Evolutionary conservation across 345 rosid species (phyloP).

Genomic region (Citrus cavaleriei): DNA sequence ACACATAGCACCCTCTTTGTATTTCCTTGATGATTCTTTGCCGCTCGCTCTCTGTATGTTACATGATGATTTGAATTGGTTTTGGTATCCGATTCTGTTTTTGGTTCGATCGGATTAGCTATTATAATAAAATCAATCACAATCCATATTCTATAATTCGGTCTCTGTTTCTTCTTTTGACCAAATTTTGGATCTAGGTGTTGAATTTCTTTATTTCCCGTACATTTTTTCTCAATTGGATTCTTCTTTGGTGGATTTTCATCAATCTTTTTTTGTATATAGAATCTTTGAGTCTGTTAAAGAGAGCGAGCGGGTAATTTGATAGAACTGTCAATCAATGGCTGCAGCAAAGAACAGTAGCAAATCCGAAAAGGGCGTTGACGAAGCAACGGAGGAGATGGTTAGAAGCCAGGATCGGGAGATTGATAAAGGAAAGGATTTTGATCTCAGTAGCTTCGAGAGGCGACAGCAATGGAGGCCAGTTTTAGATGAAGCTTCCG

Average conservation of each 20-base stretch:
- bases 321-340: constrained; percentile 18
- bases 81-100: constrained; percentile 48
- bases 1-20: neutral
- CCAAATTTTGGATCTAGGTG: constrained; percentile 28
- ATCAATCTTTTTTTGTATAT: neutral
- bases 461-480: constrained; percentile 48
- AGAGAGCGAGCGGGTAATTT: constrained; percentile 35
- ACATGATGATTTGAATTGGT: constrained; percentile 11
- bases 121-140: constrained; percentile 15
- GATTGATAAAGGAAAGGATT: constrained; percentile 35
- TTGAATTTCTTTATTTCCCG: neutral
- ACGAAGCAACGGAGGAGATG: constrained; percentile 31
- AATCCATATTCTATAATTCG: constrained; percentile 24
- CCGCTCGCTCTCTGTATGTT: constrained; percentile 32
- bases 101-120: constrained; percentile 32
- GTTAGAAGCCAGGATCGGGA: constrained; percentile 30
- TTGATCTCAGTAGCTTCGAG: constrained; percentile 26
- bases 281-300: neutral
- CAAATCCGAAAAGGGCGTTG: constrained; percentile 43
- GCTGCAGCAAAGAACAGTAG: constrained; percentile 46
- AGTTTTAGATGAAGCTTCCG: constrained; percentile 51
- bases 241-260: neutral
- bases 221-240: neutral
- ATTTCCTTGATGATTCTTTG: neutral
- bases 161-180: constrained; percentile 19